A percentile compares a stretch with the other conserved stretches of the same genome.
These are phyloP conservation scores for Fusarium tuaranense DNA, from an alignment of 2,329 filamentous ascomycete genomes.

Conservation along the genomic window DNA sequence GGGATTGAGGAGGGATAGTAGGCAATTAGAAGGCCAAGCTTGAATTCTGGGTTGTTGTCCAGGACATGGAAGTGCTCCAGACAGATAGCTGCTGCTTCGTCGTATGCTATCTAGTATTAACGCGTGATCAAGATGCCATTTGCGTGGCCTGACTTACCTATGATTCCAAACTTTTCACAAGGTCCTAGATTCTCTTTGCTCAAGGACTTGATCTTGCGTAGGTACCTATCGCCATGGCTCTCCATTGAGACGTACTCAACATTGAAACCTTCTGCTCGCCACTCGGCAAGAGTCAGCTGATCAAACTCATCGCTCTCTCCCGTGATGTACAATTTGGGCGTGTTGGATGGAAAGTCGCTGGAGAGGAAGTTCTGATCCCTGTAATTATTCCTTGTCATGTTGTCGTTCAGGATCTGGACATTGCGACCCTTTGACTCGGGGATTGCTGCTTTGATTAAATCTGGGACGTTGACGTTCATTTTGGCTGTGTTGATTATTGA, in stretches of 20 bases:
- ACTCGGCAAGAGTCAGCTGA: conserved; percentile 50
- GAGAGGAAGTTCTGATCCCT: conserved; percentile 58
- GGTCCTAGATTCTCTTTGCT: conserved; percentile 50
- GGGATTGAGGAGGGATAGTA: conserved; percentile 60
- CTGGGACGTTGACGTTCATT: conserved; percentile 46
- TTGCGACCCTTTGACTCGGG: conserved; percentile 48
- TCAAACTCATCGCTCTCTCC: conserved; percentile 59
- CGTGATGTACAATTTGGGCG: conserved; percentile 57
- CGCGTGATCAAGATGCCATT: not conserved
- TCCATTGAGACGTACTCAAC: conserved; percentile 58
- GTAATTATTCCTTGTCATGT: conserved; percentile 48
- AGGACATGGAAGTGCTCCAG: conserved; percentile 59
- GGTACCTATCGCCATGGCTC: conserved; percentile 49
- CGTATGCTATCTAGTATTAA: conserved; percentile 50
- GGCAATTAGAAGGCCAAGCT: conserved; percentile 56
- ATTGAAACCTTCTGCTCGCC: conserved; percentile 57
- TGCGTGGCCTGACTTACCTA: conserved; percentile 47
- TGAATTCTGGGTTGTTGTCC: conserved; percentile 58
- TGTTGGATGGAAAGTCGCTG: conserved; percentile 50
- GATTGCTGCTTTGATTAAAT: conserved; percentile 47
- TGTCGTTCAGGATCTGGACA: conserved; percentile 47
- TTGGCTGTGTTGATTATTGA: not conserved
- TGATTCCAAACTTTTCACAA: conserved; percentile 57
- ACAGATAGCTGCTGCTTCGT: conserved; percentile 56
- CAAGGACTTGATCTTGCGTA: conserved; percentile 49